A percentile compares a stretch with the other conserved stretches of the same genome.
phyloP scores from a whole-genome alignment of 2,329 filamentous ascomycete genomes.

The Fusarium sp. region DNA sequence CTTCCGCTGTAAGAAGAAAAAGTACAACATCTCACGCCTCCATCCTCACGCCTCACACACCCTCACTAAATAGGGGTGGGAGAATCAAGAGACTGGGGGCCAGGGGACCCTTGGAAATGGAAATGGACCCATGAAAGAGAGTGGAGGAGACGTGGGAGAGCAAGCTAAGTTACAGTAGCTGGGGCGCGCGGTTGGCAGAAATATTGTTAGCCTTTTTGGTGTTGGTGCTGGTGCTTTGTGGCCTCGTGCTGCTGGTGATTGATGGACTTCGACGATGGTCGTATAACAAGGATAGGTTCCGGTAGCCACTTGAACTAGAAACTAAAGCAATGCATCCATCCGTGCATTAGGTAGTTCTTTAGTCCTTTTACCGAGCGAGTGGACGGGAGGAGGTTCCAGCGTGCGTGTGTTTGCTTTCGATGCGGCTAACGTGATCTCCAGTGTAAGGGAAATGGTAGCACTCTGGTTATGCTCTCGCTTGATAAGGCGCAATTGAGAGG shows the following conservation, averaged over 20 bases:
- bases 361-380: constrained; percentile 9
- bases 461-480: neutral
- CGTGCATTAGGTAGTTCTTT: neutral
- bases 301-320: constrained; percentile 2
- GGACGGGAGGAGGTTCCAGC: constrained; percentile 6
- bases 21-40: constrained; percentile 10
- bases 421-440: constrained; percentile 11
- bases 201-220: constrained; percentile 12
- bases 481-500: neutral
- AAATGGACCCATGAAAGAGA: constrained; percentile 16
- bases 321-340: neutral
- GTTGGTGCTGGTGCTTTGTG: constrained; percentile 2
- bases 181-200: constrained; percentile 41
- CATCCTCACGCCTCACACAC: neutral
- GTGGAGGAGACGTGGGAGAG: constrained; percentile 25
- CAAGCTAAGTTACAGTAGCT: constrained; percentile 25
- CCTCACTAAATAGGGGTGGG: constrained; percentile 21
- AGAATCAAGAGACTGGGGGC: constrained; percentile 24
- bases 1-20: constrained; percentile 15
- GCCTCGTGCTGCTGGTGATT: neutral
- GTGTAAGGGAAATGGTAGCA: neutral
- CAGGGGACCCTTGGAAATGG: constrained; percentile 33
- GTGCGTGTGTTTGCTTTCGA: neutral
- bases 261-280: constrained; percentile 6
- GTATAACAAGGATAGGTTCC: constrained; percentile 14